A percentile compares a stretch with the other conserved stretches of the same genome.
phyloP scores from a whole-genome alignment of 208 protist genomes.

The Crithidia fasciculata region DNA sequence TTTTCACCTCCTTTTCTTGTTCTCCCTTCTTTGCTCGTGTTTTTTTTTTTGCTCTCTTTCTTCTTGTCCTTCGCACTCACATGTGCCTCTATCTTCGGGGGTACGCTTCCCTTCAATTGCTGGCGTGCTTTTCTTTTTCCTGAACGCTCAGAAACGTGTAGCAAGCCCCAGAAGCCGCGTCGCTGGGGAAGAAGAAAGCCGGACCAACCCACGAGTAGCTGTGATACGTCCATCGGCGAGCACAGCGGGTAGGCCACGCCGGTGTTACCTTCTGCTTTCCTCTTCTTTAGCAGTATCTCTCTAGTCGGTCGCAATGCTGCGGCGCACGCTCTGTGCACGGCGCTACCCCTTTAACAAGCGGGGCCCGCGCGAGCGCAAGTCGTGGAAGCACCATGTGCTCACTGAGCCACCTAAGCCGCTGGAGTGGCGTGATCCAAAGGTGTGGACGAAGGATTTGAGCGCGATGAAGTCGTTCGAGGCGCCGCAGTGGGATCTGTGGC shows the following conservation, averaged over 20 bases:
- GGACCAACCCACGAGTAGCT: too few species aligned
- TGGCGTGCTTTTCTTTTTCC: background rate
- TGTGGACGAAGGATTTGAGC: constrained; percentile 90
- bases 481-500: constrained; percentile 92
- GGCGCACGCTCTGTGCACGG: constrained; percentile 52
- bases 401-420: constrained; percentile 89
- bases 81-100: too few species aligned
- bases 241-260: too few species aligned
- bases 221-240: too few species aligned
- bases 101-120: too few species aligned
- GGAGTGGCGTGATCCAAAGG: constrained; percentile 91
- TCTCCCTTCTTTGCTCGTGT: background rate
- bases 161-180: too few species aligned
- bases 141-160: too few species aligned
- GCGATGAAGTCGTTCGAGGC: constrained; percentile 93
- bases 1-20: background rate
- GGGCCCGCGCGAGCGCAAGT: constrained; percentile 87
- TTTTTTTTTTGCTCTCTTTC: background rate
- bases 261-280: too few species aligned
- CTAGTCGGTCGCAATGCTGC: constrained; percentile 51
- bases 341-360: constrained; percentile 91
- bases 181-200: too few species aligned
- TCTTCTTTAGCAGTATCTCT: too few species aligned
- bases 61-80: background rate
- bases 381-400: constrained; percentile 92